Evolutionary conservation across 78 protist species (phyloP).

Genomic region (Creolimax fragrantissima): DNA sequence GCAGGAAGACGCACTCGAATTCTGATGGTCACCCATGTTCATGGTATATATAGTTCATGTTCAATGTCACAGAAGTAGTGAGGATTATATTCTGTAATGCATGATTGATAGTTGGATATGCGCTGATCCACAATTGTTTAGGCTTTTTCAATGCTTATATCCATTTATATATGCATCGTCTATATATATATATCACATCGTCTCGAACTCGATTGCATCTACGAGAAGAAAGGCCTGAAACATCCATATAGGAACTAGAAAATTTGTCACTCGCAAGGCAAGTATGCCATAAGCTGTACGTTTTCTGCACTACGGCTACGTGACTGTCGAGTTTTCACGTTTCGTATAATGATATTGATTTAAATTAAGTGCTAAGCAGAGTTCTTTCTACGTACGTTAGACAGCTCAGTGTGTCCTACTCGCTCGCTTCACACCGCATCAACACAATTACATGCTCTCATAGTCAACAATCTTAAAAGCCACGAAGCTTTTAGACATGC

Average conservation of each 20-base stretch:
- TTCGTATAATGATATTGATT: neutral
- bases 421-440: too few relatives aligned
- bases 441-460: too few relatives aligned
- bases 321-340: neutral
- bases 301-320: neutral
- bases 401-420: too few relatives aligned
- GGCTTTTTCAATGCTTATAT: neutral
- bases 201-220: too few relatives aligned
- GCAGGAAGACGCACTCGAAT: neutral
- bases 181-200: neutral
- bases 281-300: neutral
- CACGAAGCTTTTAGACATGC: too few relatives aligned
- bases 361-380: too few relatives aligned
- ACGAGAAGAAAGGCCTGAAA: too few relatives aligned
- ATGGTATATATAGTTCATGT: too few relatives aligned
- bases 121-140: neutral
- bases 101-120: neutral
- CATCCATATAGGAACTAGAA: neutral
- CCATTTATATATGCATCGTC: neutral
- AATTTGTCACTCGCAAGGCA: neutral
- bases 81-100: neutral
- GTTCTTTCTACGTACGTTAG: too few relatives aligned
- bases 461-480: too few relatives aligned
- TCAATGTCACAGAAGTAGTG: too few relatives aligned
- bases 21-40: neutral